Conservation (phyloP, 83 land plant genomes). For the Picea abies region DNA sequence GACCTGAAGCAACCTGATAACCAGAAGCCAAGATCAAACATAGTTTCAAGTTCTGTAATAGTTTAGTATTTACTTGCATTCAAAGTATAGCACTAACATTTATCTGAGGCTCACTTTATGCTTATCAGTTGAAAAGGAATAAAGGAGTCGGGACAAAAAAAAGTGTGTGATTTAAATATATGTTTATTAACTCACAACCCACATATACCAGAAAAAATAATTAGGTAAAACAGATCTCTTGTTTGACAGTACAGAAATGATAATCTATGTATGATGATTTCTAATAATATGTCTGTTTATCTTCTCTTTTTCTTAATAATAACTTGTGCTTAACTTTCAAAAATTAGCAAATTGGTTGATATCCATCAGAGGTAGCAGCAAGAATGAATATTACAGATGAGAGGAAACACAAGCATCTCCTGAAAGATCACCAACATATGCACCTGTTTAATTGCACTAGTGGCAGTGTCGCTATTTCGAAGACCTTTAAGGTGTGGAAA, state of each 20-base stretch:
- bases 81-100: background rate
- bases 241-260: background rate
- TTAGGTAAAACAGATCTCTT: background rate
- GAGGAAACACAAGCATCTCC: background rate
- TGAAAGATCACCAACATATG: background rate
- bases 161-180: background rate
- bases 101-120: background rate
- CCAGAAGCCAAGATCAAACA: background rate
- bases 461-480: conserved; percentile 99
- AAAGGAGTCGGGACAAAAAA: no score
- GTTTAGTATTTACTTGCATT: background rate
- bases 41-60: background rate
- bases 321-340: background rate
- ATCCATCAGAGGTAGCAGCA: no score
- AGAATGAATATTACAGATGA: background rate
- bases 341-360: background rate
- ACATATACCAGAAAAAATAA: background rate
- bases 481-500: conserved; percentile 98
- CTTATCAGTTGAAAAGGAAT: no score
- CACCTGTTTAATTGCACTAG: conserved; percentile 99
- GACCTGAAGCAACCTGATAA: conserved; percentile 95
- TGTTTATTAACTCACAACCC: background rate
- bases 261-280: background rate
- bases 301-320: background rate
- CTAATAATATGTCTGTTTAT: no score